These are phyloP conservation scores for Ceratocystis eucalypticola DNA, from an alignment of 2,329 filamentous ascomycete genomes.

Conservation along the genomic window DNA sequence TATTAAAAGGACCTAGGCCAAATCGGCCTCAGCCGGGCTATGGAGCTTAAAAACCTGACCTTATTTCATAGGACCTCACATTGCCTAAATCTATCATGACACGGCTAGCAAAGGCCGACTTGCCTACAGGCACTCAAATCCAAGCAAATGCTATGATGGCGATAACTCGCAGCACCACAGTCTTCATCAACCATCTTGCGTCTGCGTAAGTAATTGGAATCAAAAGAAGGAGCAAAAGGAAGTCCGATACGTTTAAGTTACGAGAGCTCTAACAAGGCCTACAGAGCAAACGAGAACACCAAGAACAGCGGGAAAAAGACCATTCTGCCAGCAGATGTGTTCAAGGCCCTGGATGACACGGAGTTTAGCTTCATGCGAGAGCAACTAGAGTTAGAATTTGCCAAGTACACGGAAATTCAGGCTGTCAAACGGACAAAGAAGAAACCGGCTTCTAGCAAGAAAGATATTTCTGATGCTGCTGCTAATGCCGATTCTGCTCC, in stretches of 20 bases:
- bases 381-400: constrained; percentile 60
- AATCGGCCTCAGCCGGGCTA: neutral
- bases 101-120: constrained; percentile 62
- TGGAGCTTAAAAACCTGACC: neutral
- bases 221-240: neutral
- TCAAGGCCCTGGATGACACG: constrained; percentile 61
- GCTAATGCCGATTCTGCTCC: constrained; percentile 27
- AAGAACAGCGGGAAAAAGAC: constrained; percentile 58
- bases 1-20: neutral
- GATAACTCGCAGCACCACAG: constrained; percentile 66
- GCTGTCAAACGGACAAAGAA: constrained; percentile 62
- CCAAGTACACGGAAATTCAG: constrained; percentile 61
- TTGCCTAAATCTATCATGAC: constrained; percentile 73
- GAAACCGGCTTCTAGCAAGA: constrained; percentile 51
- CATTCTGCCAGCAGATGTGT: constrained; percentile 60
- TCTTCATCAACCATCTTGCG: constrained; percentile 71
- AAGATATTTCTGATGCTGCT: constrained; percentile 37
- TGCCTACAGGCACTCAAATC: constrained; percentile 70
- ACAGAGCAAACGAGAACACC: constrained; percentile 61
- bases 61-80: constrained; percentile 48
- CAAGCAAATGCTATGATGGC: constrained; percentile 70
- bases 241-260: no score
- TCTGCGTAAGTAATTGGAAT: constrained; percentile 44
- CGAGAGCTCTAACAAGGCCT: neutral
- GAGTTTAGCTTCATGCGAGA: constrained; percentile 61